Evolutionary conservation across 768 basidiomycete species (phyloP), one percentile per base, ranked within the genome.

Genomic region (Xerocomellus dryophilus): DNA sequence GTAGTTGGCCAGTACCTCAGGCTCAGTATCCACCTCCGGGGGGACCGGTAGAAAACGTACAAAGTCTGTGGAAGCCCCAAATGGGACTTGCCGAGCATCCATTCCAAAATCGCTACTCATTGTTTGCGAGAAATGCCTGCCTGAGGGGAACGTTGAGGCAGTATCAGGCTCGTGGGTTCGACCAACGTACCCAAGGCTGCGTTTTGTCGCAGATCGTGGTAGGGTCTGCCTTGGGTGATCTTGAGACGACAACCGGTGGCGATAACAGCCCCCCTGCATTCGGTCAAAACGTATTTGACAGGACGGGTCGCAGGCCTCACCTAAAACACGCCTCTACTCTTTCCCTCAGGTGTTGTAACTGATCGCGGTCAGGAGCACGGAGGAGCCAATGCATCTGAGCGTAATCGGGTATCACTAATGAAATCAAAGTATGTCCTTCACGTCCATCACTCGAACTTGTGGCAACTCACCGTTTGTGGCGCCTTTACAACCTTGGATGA

Each of bases 391-490:
- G 73, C 82, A 93, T 83, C 60, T 78, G 82, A 29, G 90, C 78
- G 59, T 91, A 86, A 66, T 92, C 90, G 1, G 93, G 92, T 51
- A 91, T 91, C 35, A 93, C 91, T 92, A 54, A 52, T 34, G 35
- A 53, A 41, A 45, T 47, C 29, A 43, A 41, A 43, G 29, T 35
- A 32, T 5, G 36, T 54, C 38, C 53, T 42, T 21, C 47, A 52
- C 17, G 15, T 41, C 18, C 31, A 20, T 36, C 29, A 12, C 14
- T 40, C 43, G 42, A 50, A 32, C 18, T 17, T 48, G 32, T 50
- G 29, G 51, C 14, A 25, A 62, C 77, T 54, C 61, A 87, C 89
- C 83, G 65, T 93, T 93, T 3, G 85, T 73, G 12, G 78, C 71
- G 78, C 86, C 85, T 58, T 86, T 74, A 32, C 78, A 79, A 31